Base-by-base conservation (phyloP, 371 early-diverging fungal genomes). In the Chytridium lagenaria region DNA sequence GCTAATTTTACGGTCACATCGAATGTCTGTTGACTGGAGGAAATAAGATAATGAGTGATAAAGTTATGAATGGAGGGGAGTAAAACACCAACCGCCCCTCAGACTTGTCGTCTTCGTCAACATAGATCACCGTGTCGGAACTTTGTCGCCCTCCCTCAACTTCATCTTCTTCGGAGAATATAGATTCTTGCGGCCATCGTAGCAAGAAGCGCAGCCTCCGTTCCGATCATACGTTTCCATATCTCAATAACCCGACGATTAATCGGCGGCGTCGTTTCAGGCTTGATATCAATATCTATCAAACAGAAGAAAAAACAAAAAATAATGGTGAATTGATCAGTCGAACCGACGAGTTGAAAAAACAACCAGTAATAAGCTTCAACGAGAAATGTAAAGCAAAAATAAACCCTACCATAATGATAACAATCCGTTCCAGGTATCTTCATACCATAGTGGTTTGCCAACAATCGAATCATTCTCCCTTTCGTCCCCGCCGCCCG, bases 131-230 rank as follows among this genome's bases (percentile, higher is more conserved):
- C 30, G 30, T 3, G 61, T 31, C 37, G 19, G 57, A 44, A 34
- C 34, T 28, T 30, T 10, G 5, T 26, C 55, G 7, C 61, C 61
- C 5, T 61, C 61, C 7, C 37, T 3, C 3, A 61, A 34, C 61
- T 28, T 34, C 30, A 61, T 34, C 19, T 50, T 33, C 50, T 67
- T 66, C 0, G 80, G 80, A 37, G 70, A 52, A 44, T 69, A 77
- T 22, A 77, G 38, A 50, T 76, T 77, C 69, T 75, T 80, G 2
- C 74, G 50, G 7, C 80, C 80, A 49, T 80, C 80, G 55, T 73
- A 80, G 49, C 74, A 72, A 40, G 74, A 5, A 75, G 19, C n/a
- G 33, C 50, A 37, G 68, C 68, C 5, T 51, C 65, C 7, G 28
- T 69, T 15, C 73, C 63, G 40, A 61, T 68, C 40, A 30, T 50